Base-by-base conservation (phyloP, 371 early-diverging fungal genomes). In the Actinomortierella wolfii region DNA sequence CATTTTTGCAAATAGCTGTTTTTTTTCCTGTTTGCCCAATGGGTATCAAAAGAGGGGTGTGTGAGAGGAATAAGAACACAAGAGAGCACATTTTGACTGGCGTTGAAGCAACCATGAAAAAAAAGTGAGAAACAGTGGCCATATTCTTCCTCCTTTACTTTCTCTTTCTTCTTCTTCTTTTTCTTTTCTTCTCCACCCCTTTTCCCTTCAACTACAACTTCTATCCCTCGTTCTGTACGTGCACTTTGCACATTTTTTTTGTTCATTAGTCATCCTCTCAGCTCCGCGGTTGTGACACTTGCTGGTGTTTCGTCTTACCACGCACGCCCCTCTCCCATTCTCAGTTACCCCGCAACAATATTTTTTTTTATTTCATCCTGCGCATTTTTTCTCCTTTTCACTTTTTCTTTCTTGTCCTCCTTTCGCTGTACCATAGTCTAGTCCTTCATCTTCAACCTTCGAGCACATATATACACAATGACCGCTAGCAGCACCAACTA, bases 401-500 rank as follows among this genome's bases (percentile, higher is more conserved):
- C 25, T 42, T n/a, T 59, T 29, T 46, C 11, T n/a, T 40, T 20
- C 15, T 54, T 42, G 26, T 52, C 44, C 25, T 28, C 52, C n/a
- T 34, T 34, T 15, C 23, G 28, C 14, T 42, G 28, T 24, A 28
- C 24, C 40, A 21, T 7, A 25, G 54, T 11, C 41, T 50, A 50
- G 15, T 34, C 44, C 20, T 18, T 28, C 15, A 15, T 14, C 40
- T 7, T n/a, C 39, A 14, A 15, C 9, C 40, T 45, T 34, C 17
- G 47, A 1, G 58, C 74, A 56, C 63, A 78, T 50, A 57, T 60
- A n/a, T 17, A 57, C 79, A 66, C 34, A 56, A 77, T 56, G 78
- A 78, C 53, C 76, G 68, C 57, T 52, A 76, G 13, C 76, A 79
- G 66, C 20, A 54, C 61, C 3, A 44, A 58, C 20, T 79, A 80